Evolutionary conservation across 1,284 basidiomycete genomes (phyloP), one percentile per base, ranked within the genome.

Genomic region (Ceratobasidium sp.): DNA sequence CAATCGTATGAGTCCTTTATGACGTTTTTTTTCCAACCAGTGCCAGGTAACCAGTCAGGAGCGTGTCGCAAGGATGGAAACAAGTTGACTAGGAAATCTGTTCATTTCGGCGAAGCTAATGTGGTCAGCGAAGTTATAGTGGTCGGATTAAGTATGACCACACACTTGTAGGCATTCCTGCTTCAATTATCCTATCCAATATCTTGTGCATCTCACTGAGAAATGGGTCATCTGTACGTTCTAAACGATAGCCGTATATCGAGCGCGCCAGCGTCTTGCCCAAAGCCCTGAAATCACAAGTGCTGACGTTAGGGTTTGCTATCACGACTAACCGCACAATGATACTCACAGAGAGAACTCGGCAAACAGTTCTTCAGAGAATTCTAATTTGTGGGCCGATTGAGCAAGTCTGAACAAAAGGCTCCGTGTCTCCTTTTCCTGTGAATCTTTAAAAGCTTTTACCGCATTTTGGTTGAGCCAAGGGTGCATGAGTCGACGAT

Each of bases 401-500:
- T 20, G 12, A 50, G 45, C 31, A 62, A 35, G 17, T 47, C 27
- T 50, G 45, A 1, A 62, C 45, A 1, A 62, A 20, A 13, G 40
- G 17, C n/a, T 35, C 31, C 38, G 34, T 6, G 32, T 25, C 27
- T 62, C 31, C 7, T 62, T 31, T 15, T 62, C 32, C 75, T 38
- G 77, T 75, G 17, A 73, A 45, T 5, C 47, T 69, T 13, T 73
- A 15, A 72, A 43, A 0, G 68, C 47, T 1, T 70, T 54, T 56
- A 69, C 42, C 1, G 69, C 74, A 15, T 58, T 55, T 49, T 77
- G 68, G 38, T 78, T 69, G 55, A 77, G 74, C 38, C 69, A 70
- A 8, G 73, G 73, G 34, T 76, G 75, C 52, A 77, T 70, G 17
- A 76, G 35, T 27, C 70, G 55, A 3, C 76, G 73, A 60, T 75